A percentile compares a stretch with the other conserved stretches of the same genome.
These are phyloP conservation scores for Dichotomocladium elegans DNA, from an alignment of 371 early-diverging fungal species.

Conservation along the genomic window DNA sequence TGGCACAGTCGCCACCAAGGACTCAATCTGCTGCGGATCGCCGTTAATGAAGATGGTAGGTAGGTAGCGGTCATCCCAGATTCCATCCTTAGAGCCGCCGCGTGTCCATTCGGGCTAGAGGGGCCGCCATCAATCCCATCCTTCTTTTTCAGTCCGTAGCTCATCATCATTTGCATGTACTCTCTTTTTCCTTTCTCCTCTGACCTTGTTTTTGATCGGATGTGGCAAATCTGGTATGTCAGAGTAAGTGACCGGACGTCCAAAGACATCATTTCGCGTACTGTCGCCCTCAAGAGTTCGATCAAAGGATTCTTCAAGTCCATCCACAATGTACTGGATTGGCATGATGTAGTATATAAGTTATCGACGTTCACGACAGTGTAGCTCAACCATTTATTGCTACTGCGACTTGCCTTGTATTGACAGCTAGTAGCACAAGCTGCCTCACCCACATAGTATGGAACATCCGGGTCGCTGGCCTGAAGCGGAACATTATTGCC, in stretches of 20 bases:
- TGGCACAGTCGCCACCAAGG: slow-evolving; percentile 26
- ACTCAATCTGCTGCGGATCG: slow-evolving; percentile 19
- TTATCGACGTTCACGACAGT: neutral
- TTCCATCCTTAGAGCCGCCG: slow-evolving; percentile 25
- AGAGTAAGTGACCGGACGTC: slow-evolving; percentile 51
- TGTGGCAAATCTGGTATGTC: slow-evolving; percentile 49
- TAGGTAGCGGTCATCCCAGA: slow-evolving; percentile 53
- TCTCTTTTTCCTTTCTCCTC: neutral
- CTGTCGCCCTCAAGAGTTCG: slow-evolving; percentile 30
- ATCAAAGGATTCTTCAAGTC: slow-evolving; percentile 41
- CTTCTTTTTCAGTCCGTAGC: no score
- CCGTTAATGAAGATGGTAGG: slow-evolving; percentile 43
- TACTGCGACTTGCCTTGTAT: slow-evolving; percentile 31
- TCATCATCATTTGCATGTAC: neutral
- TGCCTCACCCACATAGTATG: slow-evolving; percentile 41
- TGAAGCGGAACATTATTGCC: slow-evolving; percentile 36
- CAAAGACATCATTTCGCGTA: slow-evolving; percentile 47
- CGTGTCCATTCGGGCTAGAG: slow-evolving; percentile 52
- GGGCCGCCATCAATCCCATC: neutral
- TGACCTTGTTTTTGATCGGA: slow-evolving; percentile 40
- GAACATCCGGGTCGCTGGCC: slow-evolving; percentile 39
- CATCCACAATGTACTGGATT: slow-evolving; percentile 41
- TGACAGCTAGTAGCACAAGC: slow-evolving; percentile 28
- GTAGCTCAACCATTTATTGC: neutral
- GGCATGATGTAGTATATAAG: neutral